Conservation (phyloP, 139 green algal genomes). For the Coelastrella sp. region DNA sequence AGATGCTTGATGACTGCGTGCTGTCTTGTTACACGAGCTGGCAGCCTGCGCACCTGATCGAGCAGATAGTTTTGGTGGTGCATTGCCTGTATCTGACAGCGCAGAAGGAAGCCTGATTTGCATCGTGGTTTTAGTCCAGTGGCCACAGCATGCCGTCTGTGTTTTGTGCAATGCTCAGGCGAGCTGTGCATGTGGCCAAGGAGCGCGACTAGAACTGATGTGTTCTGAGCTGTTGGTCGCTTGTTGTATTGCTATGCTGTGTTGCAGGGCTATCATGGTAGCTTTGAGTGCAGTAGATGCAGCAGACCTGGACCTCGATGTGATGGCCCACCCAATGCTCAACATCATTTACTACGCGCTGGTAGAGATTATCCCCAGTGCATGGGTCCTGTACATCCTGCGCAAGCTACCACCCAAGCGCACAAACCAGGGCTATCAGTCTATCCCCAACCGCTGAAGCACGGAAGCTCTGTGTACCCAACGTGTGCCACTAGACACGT, state of each 20-base stretch:
- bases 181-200: too few species aligned
- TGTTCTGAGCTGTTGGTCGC: too few species aligned
- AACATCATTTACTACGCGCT: conserved; percentile 93
- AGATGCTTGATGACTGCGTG: not conserved
- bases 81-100: too few species aligned
- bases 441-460: conserved; percentile 55
- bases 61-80: too few species aligned
- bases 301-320: conserved; percentile 71
- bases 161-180: too few species aligned
- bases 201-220: too few species aligned
- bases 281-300: conserved; percentile 73
- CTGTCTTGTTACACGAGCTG: not conserved
- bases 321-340: conserved; percentile 73
- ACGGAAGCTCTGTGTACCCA: not conserved
- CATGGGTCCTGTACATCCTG: conserved; percentile 92
- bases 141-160: too few species aligned
- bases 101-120: too few species aligned
- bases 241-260: not conserved
- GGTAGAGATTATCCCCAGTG: conserved; percentile 87
- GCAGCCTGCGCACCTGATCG: too few species aligned
- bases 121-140: too few species aligned
- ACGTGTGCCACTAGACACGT: too few species aligned
- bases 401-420: conserved; percentile 90
- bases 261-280: conserved; percentile 73
- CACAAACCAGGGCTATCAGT: conserved; percentile 67